A percentile compares a stretch with the other conserved stretches of the same genome.
Conservation (phyloP, 495 filamentous ascomycete species). For the Hyaloscypha hepaticicola region DNA sequence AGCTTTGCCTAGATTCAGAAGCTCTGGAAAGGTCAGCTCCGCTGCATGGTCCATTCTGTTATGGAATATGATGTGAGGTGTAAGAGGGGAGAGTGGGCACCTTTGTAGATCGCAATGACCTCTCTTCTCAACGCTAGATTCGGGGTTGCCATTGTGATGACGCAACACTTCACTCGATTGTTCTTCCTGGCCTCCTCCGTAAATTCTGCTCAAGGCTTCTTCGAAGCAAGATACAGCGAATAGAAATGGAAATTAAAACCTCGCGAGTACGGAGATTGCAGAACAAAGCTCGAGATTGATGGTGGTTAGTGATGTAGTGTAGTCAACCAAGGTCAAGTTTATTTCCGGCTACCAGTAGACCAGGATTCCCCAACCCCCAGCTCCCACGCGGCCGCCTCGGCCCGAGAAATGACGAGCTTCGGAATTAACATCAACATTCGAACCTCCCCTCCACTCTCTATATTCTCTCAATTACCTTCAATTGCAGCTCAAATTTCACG, state of each 20-base stretch:
- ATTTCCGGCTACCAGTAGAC: not conserved
- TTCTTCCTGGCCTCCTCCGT: not conserved
- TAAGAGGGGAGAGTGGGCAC: slow-evolving; percentile 40
- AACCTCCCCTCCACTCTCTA: not conserved
- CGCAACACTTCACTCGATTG: not conserved
- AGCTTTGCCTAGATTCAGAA: slow-evolving; percentile 78
- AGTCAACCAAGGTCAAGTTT: too few relatives aligned
- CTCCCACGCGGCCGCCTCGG: slow-evolving; percentile 11
- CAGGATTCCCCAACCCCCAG: not conserved
- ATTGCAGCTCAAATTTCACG: too few relatives aligned
- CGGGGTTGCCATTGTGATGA: slow-evolving; percentile 9
- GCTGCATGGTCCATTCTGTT: too few relatives aligned
- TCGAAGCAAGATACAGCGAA: too few relatives aligned
- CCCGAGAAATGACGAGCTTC: slow-evolving; percentile 5
- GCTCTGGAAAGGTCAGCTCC: too few relatives aligned
- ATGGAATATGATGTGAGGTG: not conserved
- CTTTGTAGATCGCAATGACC: slow-evolving; percentile 91
- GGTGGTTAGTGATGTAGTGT: not conserved
- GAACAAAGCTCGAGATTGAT: too few relatives aligned
- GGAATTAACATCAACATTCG: not conserved
- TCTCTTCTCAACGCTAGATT: slow-evolving; percentile 61
- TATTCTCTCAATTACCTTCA: not conserved
- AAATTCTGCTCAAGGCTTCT: too few relatives aligned
- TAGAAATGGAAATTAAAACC: too few relatives aligned
- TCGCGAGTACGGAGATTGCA: too few relatives aligned